Conservation (phyloP, 805 yeast species). For the Pichia scutulata region DNA sequence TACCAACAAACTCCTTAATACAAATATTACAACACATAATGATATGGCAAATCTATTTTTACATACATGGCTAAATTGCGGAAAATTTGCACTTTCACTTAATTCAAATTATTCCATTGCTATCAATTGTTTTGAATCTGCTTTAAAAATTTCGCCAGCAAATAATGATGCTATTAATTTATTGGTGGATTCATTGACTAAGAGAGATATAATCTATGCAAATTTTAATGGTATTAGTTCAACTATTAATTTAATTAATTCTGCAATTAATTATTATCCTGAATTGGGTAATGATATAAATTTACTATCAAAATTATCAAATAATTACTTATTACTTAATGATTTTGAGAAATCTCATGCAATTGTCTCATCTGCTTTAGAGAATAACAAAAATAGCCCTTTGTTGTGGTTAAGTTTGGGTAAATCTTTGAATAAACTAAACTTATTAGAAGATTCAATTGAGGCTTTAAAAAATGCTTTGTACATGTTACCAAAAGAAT, state of each 20-base stretch:
- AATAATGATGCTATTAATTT: constrained; percentile 36
- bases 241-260: constrained; percentile 34
- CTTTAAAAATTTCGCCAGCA: constrained; percentile 35
- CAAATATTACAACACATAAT: not conserved
- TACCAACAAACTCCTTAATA: not conserved
- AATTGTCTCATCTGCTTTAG: constrained; percentile 16
- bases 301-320: constrained; percentile 44
- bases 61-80: constrained; percentile 41
- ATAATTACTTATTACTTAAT: constrained; percentile 40
- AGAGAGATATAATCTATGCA: not conserved
- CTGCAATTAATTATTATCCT: constrained; percentile 32
- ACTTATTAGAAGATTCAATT: constrained; percentile 38
- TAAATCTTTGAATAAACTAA: constrained; percentile 38
- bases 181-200: constrained; percentile 28
- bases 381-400: constrained; percentile 28
- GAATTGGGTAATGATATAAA: constrained; percentile 31
- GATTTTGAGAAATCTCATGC: constrained; percentile 46
- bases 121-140: constrained; percentile 36
- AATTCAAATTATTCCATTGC: constrained; percentile 34
- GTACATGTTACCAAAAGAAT: constrained; percentile 32
- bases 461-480: constrained; percentile 40
- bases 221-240: constrained; percentile 13
- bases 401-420: constrained; percentile 42
- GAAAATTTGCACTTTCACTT: constrained; percentile 37
- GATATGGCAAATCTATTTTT: not conserved